Percentiles rank a stretch among this genome's conserved stretches.
phyloP scores from a whole-genome alignment of 176 grass and related monocot species.

The Urochloa ruziziensis region DNA sequence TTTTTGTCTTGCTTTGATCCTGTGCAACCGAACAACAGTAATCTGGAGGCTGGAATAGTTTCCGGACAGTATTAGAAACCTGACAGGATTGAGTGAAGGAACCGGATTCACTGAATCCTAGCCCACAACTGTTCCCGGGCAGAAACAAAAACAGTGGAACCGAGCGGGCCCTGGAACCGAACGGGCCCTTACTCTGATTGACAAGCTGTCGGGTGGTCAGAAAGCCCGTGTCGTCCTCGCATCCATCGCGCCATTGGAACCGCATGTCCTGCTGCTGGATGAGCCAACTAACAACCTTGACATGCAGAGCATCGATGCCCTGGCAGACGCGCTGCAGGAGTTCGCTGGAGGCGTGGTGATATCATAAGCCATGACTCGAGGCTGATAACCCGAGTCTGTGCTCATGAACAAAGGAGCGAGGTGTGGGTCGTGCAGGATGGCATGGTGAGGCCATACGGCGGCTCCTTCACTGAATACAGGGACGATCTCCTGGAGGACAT shows the following conservation, averaged over 20 bases:
- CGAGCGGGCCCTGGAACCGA: no score
- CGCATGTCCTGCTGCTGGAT: conserved; percentile 15
- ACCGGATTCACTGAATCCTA: no score
- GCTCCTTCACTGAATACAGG: conserved; percentile 54
- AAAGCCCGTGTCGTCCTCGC: conserved; percentile 50
- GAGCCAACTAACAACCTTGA: conserved; percentile 69
- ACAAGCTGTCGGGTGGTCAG: conserved; percentile 58
- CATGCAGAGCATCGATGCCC: conserved; percentile 61
- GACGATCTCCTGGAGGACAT: conserved; percentile 61
- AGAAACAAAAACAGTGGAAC: no score
- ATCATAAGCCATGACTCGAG: conserved; percentile 59
- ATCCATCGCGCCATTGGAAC: conserved; percentile 34
- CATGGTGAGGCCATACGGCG: conserved; percentile 38
- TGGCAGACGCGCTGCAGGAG: conserved; percentile 56
- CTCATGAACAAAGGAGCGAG: conserved; percentile 55
- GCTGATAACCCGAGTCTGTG: conserved; percentile 53
- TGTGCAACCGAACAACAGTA: no score
- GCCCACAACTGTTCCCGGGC: no score
- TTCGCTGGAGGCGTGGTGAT: conserved; percentile 64
- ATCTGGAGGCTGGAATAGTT: no score
- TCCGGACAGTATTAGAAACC: no score
- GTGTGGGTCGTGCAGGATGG: conserved; percentile 67
- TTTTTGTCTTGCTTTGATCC: no score
- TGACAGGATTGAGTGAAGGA: no score
- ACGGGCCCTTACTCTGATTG: conserved; percentile 54